Percentiles rank a stretch among this genome's conserved stretches.
Evolutionary conservation across 75 land plant species (phyloP).

Genomic region (Pseudotsuga menziesii): DNA sequence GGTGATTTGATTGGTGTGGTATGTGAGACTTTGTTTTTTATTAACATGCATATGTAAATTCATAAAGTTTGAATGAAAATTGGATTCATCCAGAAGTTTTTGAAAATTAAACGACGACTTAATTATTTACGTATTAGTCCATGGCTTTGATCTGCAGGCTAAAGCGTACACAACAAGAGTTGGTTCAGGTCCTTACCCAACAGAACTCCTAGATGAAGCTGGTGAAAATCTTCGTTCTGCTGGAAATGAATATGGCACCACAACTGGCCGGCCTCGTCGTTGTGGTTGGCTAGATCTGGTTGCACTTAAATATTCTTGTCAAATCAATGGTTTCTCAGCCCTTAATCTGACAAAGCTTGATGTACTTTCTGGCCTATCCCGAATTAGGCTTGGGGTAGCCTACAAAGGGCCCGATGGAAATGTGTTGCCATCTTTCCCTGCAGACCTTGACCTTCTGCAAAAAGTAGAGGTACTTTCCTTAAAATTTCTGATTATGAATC

Average conservation of each 20-base stretch:
- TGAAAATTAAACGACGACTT: background rate
- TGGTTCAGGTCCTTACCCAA: constrained; percentile 96
- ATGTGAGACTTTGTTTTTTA: constrained; percentile 12
- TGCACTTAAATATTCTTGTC: constrained; percentile 79
- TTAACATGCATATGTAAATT: background rate
- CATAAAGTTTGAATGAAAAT: background rate
- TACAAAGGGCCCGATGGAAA: constrained; percentile 60
- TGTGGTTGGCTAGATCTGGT: constrained; percentile 99
- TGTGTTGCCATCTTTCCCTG: constrained; percentile 60
- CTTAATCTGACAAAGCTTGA: constrained; percentile 97
- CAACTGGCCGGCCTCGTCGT: constrained; percentile 97
- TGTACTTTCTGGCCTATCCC: constrained; percentile 74
- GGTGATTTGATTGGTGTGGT: constrained; percentile 97
- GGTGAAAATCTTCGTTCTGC: constrained; percentile 77
- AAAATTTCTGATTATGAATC: background rate
- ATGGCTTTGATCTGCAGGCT: constrained; percentile 43
- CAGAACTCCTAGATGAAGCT: constrained; percentile 64
- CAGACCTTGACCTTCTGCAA: constrained; percentile 70
- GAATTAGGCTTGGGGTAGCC: constrained; percentile 65
- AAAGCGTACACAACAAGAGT: constrained; percentile 97
- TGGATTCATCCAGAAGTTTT: background rate
- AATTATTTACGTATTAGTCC: background rate
- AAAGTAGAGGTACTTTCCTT: constrained; percentile 49
- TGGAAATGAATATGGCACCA: constrained; percentile 91
- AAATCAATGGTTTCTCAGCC: constrained; percentile 91